phyloP scores from a whole-genome alignment of 805 yeast genomes.

The Spathaspora passalidarum region DNA sequence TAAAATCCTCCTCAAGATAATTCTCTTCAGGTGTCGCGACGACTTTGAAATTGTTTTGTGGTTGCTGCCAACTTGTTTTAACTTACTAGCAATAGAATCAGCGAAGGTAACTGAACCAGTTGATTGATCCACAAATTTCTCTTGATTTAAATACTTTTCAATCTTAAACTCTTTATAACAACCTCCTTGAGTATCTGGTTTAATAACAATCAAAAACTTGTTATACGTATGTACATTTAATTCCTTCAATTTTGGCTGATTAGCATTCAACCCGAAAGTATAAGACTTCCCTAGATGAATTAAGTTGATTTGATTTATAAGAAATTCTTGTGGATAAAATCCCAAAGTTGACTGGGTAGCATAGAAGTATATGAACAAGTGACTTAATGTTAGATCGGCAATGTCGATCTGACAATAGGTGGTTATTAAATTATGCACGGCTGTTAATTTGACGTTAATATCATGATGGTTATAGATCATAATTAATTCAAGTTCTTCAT shows the following conservation, averaged over 20 bases:
- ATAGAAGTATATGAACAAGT: constrained; percentile 17
- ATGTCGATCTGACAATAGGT: constrained; percentile 4
- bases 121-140: constrained; percentile 6
- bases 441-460: constrained; percentile 14
- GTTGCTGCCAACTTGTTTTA: neutral
- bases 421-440: constrained; percentile 14
- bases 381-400: constrained; percentile 15
- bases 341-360: constrained; percentile 10
- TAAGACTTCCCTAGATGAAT: constrained; percentile 18
- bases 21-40: neutral
- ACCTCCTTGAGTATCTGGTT: neutral
- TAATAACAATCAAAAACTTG: constrained; percentile 5
- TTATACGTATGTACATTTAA: constrained; percentile 4
- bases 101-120: constrained; percentile 10
- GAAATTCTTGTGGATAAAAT: constrained; percentile 2
- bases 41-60: neutral
- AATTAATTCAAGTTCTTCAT: constrained; percentile 5
- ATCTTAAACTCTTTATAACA: constrained; percentile 2
- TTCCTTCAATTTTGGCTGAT: constrained; percentile 1
- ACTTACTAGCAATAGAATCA: constrained; percentile 6
- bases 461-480: constrained; percentile 11
- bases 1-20: neutral
- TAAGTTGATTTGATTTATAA: constrained; percentile 18
- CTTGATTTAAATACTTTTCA: constrained; percentile 2
- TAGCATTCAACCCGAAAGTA: constrained; percentile 6